These are phyloP conservation scores for Ophiobolus disseminans DNA, from an alignment of 2,329 filamentous ascomycete genomes.

Conservation along the genomic window DNA sequence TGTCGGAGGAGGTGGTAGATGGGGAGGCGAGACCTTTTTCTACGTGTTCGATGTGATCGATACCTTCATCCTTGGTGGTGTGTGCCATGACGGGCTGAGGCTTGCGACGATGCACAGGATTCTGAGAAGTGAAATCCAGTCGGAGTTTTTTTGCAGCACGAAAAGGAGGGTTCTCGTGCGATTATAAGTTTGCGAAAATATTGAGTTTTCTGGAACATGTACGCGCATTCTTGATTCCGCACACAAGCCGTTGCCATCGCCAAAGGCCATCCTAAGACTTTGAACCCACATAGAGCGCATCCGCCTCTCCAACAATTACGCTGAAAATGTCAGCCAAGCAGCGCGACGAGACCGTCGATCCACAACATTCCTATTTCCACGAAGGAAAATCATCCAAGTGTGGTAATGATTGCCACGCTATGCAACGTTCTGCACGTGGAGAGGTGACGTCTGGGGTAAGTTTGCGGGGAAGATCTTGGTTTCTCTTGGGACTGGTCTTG, in stretches of 20 bases:
- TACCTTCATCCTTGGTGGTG: conserved; percentile 20
- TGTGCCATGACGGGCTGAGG: conserved; percentile 17
- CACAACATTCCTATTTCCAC: conserved; percentile 6
- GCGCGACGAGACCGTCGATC: background rate
- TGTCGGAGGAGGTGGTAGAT: conserved; percentile 15
- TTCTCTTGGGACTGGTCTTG: conserved; percentile 19
- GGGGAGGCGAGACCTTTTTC: conserved; percentile 24
- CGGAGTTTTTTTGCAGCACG: background rate
- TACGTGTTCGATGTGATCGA: conserved; percentile 26
- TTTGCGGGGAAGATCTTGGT: conserved; percentile 27
- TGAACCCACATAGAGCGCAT: conserved; percentile 3
- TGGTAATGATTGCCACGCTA: conserved; percentile 4
- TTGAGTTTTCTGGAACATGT: background rate
- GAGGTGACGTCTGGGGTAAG: conserved; percentile 10
- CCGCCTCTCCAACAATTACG: conserved; percentile 1
- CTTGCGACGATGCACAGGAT: background rate
- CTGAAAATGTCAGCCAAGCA: background rate
- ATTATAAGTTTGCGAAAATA: background rate
- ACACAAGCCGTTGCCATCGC: background rate
- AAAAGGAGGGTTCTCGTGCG: background rate
- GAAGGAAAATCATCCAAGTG: conserved; percentile 5
- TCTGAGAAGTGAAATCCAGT: no score
- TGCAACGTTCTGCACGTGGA: conserved; percentile 6
- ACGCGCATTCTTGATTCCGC: background rate
- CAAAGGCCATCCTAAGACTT: conserved; percentile 1